Evolutionary conservation across 2,329 filamentous ascomycete species (phyloP), one percentile per base, ranked within the genome.

Genomic region (Tolypocladium nubicola): DNA sequence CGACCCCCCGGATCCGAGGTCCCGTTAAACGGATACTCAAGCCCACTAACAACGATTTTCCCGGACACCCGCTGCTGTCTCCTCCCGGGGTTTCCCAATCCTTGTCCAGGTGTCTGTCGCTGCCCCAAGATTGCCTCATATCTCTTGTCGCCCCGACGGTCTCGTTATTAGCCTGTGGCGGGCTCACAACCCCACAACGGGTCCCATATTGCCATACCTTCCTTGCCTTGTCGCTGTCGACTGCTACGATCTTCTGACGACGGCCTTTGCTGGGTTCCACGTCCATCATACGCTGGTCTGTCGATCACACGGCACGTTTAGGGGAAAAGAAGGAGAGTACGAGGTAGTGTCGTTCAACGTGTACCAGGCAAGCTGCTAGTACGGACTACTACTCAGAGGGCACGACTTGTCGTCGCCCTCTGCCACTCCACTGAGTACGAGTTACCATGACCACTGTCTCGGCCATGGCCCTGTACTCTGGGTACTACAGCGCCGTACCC

Each of bases 391-490:
- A 35, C 58, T 59, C 60, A 41, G 56, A 53, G 49, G 59, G 58
- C 59, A 57, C 57, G 54, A 57, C 35, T 56, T 54, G 41, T 58
- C 59, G 50, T 59, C 58, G 57, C 57, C 58, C 58, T 60, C 56
- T 57, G 37, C 43, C 53, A 54, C 57, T 61, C 53, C 56, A 59
- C 57, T 54, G 56, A 54, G 54, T 33, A 60, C 53, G 56, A 54
- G 54, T 33, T 58, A 59, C 56, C 52, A 61, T 63, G 59, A 57
- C 60, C 26, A 54, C 57, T 53, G 53, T 52, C 58, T 59, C 65
- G 52, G 54, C 63, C 23, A 63, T 67, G 61, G 59, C 62, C 58
- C 61, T 65, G 56, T 64, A 66, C 50, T 62, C 63, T 57, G 65
- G 65, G 58, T 62, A 65, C 45, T 58, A 65, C 55, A 54, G 65